Evolutionary conservation across 1,139 yeast species (phyloP), one percentile per base, ranked within the genome.

Genomic region (Kurtzmaniella quercitrusa): DNA sequence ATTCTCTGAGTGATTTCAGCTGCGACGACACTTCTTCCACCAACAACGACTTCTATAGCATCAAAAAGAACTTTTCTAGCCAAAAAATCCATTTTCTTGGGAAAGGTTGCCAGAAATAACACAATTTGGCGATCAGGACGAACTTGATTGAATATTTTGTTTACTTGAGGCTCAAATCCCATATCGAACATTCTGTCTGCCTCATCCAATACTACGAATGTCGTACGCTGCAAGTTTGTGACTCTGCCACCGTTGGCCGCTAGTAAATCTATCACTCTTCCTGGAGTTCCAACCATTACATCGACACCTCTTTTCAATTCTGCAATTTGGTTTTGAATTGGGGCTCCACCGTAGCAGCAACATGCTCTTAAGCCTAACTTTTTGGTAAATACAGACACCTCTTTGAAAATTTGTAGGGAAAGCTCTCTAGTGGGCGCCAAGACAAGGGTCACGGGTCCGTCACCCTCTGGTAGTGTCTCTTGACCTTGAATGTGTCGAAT

Each of bases 121-220:
- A 91, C 94, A n/a, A 95, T 87, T 58, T 93, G 98, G 44, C 85
- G 71, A 57, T 91, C 96, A 0, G 95, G 95, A 43, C 98, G 73
- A 1, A 89, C 76, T 39, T 86, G 86, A 25, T 79, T 73, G 56
- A 90, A 73, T 24, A 94, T 85, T 56, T 89, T 88, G 55, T 79
- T 82, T 2, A 94, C 91, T 59, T 94, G 99, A 0, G 98, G 98
- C 57, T 90, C 98, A 65, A 94, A 94, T 1, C 99, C 99, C 79
- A 93, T 73, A 63, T 93, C 99, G 66, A 91, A 91, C 87, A 93
- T 83, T 53, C 99, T 69, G 63, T 94, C 99, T 1, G 98, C 98
- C 60, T 94, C 99, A 60, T 94, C 99, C 46, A 94, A 68, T 0
- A 91, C 96, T 16, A 89, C 74, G 60, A 84, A 90, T 0, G 96